These are phyloP conservation scores for Coriaria nepalensis DNA, from an alignment of 306 rosid species.

Conservation along the genomic window DNA sequence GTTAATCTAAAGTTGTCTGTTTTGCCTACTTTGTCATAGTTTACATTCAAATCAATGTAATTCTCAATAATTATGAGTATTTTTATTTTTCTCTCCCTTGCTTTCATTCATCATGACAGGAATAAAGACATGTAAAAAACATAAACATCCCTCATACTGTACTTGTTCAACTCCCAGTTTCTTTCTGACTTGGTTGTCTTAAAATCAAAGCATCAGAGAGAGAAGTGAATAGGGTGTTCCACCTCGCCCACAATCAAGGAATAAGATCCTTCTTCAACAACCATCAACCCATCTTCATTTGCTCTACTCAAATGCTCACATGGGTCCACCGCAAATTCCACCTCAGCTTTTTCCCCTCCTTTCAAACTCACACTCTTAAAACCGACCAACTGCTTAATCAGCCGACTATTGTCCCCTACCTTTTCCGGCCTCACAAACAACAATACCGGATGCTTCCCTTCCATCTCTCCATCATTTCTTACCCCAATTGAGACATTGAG, in stretches of 20 bases:
- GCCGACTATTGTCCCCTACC: conserved; percentile 30
- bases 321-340: conserved; percentile 53
- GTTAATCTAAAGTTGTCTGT: too few species aligned
- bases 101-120: too few species aligned
- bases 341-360: conserved; percentile 39
- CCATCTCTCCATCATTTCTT: conserved; percentile 53
- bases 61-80: too few species aligned
- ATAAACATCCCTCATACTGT: too few species aligned
- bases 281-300: conserved; percentile 56
- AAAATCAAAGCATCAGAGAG: conserved; percentile 23
- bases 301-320: conserved; percentile 72
- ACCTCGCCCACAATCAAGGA: conserved; percentile 56
- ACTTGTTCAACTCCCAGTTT: too few species aligned
- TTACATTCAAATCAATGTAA: too few species aligned
- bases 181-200: too few species aligned
- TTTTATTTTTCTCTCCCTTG: too few species aligned
- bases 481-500: conserved; percentile 37
- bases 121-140: too few species aligned
- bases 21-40: too few species aligned
- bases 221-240: conserved; percentile 45
- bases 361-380: conserved; percentile 46
- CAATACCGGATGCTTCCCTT: conserved; percentile 67
- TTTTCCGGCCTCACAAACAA: conserved; percentile 32
- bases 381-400: conserved; percentile 55
- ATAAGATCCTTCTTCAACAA: conserved; percentile 66